Base-by-base conservation (phyloP, 345 rosid genomes). In the Anacardium occidentale region DNA sequence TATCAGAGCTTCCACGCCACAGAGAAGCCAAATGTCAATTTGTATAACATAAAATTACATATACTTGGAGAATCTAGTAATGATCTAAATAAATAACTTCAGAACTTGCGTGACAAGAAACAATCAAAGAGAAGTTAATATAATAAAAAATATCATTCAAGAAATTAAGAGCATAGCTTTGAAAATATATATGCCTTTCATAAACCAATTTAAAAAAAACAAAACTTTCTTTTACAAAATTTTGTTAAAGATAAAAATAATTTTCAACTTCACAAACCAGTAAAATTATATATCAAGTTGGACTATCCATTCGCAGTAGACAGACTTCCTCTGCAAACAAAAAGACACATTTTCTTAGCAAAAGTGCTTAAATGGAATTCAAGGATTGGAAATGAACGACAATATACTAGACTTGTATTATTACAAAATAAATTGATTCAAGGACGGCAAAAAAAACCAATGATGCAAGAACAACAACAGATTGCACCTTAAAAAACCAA, bases 1-100 rank as follows among this genome's bases (percentile, higher is more conserved):
- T 61, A 62, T 85, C 77, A 81, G 83, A 79, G 58, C 48, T 66
- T 59, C 71, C 45, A 61, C 20, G 40, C 26, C 61, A 68, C 32
- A 40, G 10, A 62, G 42, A 75, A 61, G 44, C 71, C 60, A 63
- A 29, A 68, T 64, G 64, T 47, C n/a, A 55, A 53, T 53, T 58
- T 21, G 40, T 21, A 69, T 18, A 15, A 68, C 17, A 3, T 53
- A 54, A 13, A 37, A 20, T 54, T 40, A 54, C 22, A 15, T 17
- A 14, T 32, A 6, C 1, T 14, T 53, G 61, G 52, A 21, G 61
- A 53, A 55, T 69, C 17, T 69, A 40, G 10, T 55, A 7, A 26
- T 22, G 24, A 22, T 24, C 42, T 42, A 10, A 10, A 44, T 14
- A 15, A 42, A 14, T 24, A 69, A 51, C 42, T 13, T 18, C 10